Base-by-base conservation (phyloP, 495 filamentous ascomycete species). In the Xylaria flabelliformis region DNA sequence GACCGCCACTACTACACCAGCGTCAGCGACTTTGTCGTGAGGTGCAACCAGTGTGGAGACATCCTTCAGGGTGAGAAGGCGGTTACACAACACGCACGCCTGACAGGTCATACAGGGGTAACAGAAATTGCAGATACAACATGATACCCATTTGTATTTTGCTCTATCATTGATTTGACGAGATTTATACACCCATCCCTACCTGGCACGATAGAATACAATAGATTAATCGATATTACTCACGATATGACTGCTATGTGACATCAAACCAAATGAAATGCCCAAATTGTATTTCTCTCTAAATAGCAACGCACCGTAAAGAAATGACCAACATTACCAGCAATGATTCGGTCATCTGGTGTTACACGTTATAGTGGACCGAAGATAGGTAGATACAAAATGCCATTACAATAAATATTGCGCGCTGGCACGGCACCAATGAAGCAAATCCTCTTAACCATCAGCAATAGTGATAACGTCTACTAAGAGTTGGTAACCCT, bases 1-100 rank as follows among this genome's bases (percentile, higher is more conserved):
- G 86, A 91, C 61, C 80, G 86, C 69, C 89, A 87, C 74, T 99
- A 99, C 75, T 99, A 90, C 71, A 99, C 96, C 0, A 94, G 98
- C 78, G 97, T 94, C 3, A 89, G 91, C 13, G 89, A 88, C 2
- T 97, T 98, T 79, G 84, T 86, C n/a, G 87, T 98, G 64, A 90
- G 86, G 70, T 99, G 96, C 78, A 94, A 94, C 77, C 85, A 90
- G 0, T 81, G 80, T 53, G 64, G 73, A n/a, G 89, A 88, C 81
- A 86, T 88, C 15, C 90, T 94, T 12, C 89, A 90, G 62, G 96
- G 96, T 0, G 90, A 97, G 81, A 88, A 69, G n/a, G 71, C 70
- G 0, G 36, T 77, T 39, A 46, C 67, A 6, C 39, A 72, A 21
- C 77, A 79, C 51, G 70, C 63, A 36, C 70, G 70, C 26, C 21